Base-by-base conservation (phyloP, 2,329 filamentous ascomycete genomes). In the Emergomyces pasteurianus region DNA sequence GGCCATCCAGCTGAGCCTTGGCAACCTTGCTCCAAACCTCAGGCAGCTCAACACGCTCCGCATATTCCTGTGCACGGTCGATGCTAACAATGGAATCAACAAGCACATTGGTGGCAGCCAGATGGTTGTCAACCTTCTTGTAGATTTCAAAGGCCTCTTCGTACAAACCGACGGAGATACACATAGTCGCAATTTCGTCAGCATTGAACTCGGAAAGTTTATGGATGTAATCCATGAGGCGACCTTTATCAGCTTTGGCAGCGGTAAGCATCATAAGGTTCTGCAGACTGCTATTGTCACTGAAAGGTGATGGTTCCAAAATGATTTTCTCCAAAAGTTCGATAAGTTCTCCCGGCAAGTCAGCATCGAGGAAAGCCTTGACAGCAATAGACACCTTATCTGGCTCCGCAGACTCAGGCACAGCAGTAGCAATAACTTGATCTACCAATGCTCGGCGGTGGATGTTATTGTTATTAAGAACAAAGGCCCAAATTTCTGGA, bases 271-370 rank as follows among this genome's bases (percentile, higher is more conserved):
- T 90, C 63, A 99, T 84, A 63, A 99, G 78, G 75, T 99, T 99
- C 77, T 99, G 95, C 61, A 99, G 81, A 73, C 90, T 96, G 70
- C 90, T 85, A 76, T 99, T 99, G 77, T 99, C 95, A 69, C 90
- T 96, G 81, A 99, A 99, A 5, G 90, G 90, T 4, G 92, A 95
- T n/a, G 94, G 95, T 80, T 99, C 94, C n/a, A 99, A 80, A 38
- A 99, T 92, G 67, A 99, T 99, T 85, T 97, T 99, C 81, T 99
- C 95, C 21, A 99, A 83, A 43, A 99, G 84, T 75, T 99, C 95
- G 69, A 99, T 97, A 58, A 99, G 83, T 79, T 99, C 94, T 4
- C 87, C 86, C 9, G 94, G 94, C 66, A 99, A 81, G 71, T 99
- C 94, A 61, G 89, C 89, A 66, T 88, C 86, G 59, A 99, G 85